Percentiles rank a stretch among this genome's conserved stretches.
Conservation (phyloP, 108 stramenopile genomes). For the Nitzschia palea region DNA sequence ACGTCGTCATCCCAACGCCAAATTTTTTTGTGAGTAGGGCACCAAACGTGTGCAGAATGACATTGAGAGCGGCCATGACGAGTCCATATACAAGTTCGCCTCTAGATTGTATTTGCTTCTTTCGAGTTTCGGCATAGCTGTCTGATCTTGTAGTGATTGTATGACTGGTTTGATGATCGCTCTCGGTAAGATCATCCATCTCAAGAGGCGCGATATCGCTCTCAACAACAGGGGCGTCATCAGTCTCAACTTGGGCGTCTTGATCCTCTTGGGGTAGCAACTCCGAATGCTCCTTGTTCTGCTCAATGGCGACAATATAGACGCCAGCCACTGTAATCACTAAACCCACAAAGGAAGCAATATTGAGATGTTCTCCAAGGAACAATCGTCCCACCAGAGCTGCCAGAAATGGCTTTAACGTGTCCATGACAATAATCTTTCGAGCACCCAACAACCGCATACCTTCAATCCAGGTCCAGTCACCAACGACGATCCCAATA, state of each 20-base stretch:
- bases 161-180: neutral
- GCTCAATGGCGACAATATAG: conserved; percentile 63
- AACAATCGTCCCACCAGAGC: conserved; percentile 69
- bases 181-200: neutral
- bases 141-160: neutral
- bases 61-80: conserved; percentile 64
- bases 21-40: conserved; percentile 75
- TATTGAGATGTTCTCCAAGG: conserved; percentile 55
- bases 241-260: neutral
- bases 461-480: conserved; percentile 79
- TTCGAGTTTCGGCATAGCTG: conserved; percentile 9
- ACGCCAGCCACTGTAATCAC: conserved; percentile 68
- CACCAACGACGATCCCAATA: conserved; percentile 83
- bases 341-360: conserved; percentile 49
- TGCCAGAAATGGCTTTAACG: conserved; percentile 82
- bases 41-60: conserved; percentile 74
- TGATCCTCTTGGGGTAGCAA: too few species aligned
- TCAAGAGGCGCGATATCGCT: neutral
- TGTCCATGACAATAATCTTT: conserved; percentile 80
- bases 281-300: conserved; percentile 8
- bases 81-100: conserved; percentile 47
- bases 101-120: neutral
- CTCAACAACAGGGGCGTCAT: neutral
- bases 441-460: conserved; percentile 77
- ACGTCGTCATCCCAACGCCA: conserved; percentile 71